Conservation (phyloP, 495 filamentous ascomycete genomes). For the Beverwykella pulmonaria region DNA sequence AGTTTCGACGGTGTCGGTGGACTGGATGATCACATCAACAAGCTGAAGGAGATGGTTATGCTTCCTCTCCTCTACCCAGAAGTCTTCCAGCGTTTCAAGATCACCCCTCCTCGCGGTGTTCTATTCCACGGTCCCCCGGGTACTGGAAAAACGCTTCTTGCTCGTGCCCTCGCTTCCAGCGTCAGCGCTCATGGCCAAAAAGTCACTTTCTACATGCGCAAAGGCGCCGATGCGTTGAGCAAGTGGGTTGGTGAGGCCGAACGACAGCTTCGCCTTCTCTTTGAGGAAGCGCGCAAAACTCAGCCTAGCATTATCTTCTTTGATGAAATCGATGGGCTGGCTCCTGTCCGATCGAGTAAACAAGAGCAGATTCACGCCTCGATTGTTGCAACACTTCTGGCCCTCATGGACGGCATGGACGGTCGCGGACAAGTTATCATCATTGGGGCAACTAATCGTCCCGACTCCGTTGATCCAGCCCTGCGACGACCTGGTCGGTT, state of each 20-base stretch:
- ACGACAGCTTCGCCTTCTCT: conserved; percentile 85
- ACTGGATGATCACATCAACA: conserved; percentile 86
- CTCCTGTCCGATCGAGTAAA: conserved; percentile 93
- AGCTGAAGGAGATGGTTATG: conserved; percentile 97
- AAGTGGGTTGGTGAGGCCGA: conserved; percentile 99
- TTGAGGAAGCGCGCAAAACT: conserved; percentile 91
- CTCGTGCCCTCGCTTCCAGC: conserved; percentile 83
- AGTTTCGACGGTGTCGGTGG: conserved; percentile 93
- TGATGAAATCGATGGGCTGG: conserved; percentile 95
- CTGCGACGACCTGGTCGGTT: conserved; percentile 92
- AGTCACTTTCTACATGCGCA: conserved; percentile 98
- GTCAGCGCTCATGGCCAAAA: conserved; percentile 81
- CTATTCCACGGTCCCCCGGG: conserved; percentile 96
- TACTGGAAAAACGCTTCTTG: conserved; percentile 95
- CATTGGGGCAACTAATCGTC: conserved; percentile 96
- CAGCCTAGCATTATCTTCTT: conserved; percentile 99
- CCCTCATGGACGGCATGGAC: conserved; percentile 99
- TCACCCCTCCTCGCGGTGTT: conserved; percentile 91
- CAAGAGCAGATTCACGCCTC: conserved; percentile 98
- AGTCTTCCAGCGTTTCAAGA: conserved; percentile 86
- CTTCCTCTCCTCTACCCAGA: conserved; percentile 93
- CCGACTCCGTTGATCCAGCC: conserved; percentile 94
- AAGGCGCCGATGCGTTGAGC: conserved; percentile 93
- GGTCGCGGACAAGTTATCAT: conserved; percentile 97
- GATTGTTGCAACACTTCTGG: conserved; percentile 92